Evolutionary conservation across 768 basidiomycete genomes (phyloP), one percentile per base, ranked within the genome.

Genomic region (Candolleomyces aberdarensis): DNA sequence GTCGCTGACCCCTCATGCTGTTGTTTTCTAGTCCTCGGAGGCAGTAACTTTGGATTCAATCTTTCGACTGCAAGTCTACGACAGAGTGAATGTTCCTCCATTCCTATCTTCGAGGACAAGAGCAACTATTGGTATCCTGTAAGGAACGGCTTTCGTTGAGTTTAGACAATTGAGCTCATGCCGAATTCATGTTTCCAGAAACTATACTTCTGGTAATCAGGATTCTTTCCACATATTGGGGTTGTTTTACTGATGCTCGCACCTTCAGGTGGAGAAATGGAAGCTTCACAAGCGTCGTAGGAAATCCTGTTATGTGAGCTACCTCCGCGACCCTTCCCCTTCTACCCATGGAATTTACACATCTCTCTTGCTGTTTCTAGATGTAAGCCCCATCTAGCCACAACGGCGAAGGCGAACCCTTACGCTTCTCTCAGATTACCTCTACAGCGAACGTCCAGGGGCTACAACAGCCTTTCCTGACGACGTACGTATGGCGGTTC

Each of bases 401-500:
- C 26, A 26, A 26, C 26, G 36, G 36, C 6, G 36, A 5, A 36
- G 36, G 11, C 8, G 36, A 36, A 36, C 31, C 8, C 26, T 10
- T 14, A 10, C 31, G 31, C 29, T 58, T 22, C 29, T 26, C 7
- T 31, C 58, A 78, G 76, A 78, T 63, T 76, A 76, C 57, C 70
- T 76, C 17, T 76, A 71, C 59, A 69, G 69, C 36, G 69, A 73
- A 62, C 64, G 65, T 31, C 65, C 74, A n/a, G 74, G 74, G 46
- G 68, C 59, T 14, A 75, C 75, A 10, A 72, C 73, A 9, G 71
- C 75, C 14, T 78, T 78, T 65, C 76, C 76, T n/a, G 75, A 76
- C 58, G 68, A 78, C 62, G 76, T 75, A 52, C 61, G 72, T 62
- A 47, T 15, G 6, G 14, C 51, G 17, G 13, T 44, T 47, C 39